Evolutionary conservation across 1,284 basidiomycete species (phyloP).

Genomic region (Moesziomyces antarcticus): DNA sequence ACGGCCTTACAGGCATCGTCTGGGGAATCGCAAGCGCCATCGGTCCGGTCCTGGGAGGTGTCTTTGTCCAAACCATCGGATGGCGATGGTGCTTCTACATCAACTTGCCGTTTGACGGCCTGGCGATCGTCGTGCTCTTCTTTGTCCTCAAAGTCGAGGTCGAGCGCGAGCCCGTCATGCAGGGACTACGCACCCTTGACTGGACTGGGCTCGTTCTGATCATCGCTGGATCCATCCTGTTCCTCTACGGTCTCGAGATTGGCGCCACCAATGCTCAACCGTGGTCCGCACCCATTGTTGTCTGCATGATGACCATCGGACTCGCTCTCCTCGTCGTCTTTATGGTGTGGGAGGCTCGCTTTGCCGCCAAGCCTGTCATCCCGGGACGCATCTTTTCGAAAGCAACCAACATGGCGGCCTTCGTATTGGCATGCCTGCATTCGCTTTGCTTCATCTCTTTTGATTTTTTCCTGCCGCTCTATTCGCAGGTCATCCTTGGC

Average conservation of each 20-base stretch:
- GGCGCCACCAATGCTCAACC: neutral
- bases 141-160: constrained; percentile 10
- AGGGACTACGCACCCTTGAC: constrained; percentile 8
- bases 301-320: constrained; percentile 9
- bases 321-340: constrained; percentile 2
- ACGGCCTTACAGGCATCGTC: constrained; percentile 8
- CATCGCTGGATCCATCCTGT: constrained; percentile 5
- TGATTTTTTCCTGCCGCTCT: constrained; percentile 11
- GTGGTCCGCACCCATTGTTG: constrained; percentile 6
- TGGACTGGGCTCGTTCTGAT: constrained; percentile 5
- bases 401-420: constrained; percentile 7
- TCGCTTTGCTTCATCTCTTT: constrained; percentile 6
- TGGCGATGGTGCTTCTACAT: constrained; percentile 16
- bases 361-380: constrained; percentile 8
- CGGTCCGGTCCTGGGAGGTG: constrained; percentile 1
- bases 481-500: constrained; percentile 9
- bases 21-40: constrained; percentile 9
- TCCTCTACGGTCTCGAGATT: constrained; percentile 8
- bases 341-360: constrained; percentile 12
- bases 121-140: constrained; percentile 5
- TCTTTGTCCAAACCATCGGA: constrained; percentile 7
- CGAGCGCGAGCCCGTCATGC: constrained; percentile 3
- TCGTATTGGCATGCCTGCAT: constrained; percentile 5
- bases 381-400: constrained; percentile 10
- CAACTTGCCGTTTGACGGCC: constrained; percentile 8